A percentile compares a stretch with the other conserved stretches of the same genome.
phyloP scores from a whole-genome alignment of 2,329 filamentous ascomycete genomes.

The Graphiopsis chlorocephala region DNA sequence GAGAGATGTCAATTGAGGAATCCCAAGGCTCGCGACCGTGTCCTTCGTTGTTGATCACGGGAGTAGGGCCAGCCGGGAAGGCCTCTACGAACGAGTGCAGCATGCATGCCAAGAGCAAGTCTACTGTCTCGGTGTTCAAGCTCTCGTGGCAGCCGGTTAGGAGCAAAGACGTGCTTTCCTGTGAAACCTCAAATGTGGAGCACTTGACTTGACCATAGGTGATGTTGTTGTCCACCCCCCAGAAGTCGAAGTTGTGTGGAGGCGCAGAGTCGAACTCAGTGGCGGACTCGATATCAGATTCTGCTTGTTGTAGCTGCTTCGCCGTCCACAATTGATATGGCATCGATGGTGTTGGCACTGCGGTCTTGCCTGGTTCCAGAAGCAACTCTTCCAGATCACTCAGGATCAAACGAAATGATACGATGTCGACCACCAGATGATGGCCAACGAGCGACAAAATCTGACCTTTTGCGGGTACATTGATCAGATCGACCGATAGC shows the following conservation, averaged over 20 bases:
- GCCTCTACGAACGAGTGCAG: slow-evolving; percentile 44
- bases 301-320: slow-evolving; percentile 13
- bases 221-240: slow-evolving; percentile 36
- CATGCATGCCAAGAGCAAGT: slow-evolving; percentile 37
- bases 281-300: not conserved
- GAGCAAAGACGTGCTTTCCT: slow-evolving; percentile 26
- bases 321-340: slow-evolving; percentile 30
- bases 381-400: slow-evolving; percentile 38
- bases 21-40: slow-evolving; percentile 50
- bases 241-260: slow-evolving; percentile 34
- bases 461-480: slow-evolving; percentile 32
- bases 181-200: slow-evolving; percentile 6
- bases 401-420: slow-evolving; percentile 41
- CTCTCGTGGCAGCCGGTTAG: slow-evolving; percentile 31
- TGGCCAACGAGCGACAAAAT: slow-evolving; percentile 38
- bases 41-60: slow-evolving; percentile 49
- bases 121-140: slow-evolving; percentile 36
- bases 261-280: slow-evolving; percentile 21
- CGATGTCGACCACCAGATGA: slow-evolving; percentile 38
- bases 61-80: slow-evolving; percentile 41
- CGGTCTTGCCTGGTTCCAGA: slow-evolving; percentile 30
- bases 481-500: slow-evolving; percentile 41
- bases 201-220: slow-evolving; percentile 3
- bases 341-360: slow-evolving; percentile 29
- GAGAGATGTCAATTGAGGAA: slow-evolving; percentile 45